Conservation (phyloP, 2,329 filamentous ascomycete species). For the Fusarium acutatum region DNA sequence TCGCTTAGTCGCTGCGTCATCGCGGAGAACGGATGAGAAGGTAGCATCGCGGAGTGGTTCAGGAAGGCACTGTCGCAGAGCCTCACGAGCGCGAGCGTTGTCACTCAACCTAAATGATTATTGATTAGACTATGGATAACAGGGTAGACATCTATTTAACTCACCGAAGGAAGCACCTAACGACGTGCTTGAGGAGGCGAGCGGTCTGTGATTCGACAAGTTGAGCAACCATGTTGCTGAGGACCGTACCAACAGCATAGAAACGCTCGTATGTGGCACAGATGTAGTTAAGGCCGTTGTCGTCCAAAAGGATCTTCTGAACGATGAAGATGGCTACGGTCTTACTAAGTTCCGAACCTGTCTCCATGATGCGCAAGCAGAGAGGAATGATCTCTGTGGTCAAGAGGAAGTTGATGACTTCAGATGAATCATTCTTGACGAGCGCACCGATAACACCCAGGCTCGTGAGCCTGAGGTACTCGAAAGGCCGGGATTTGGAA, state of each 20-base stretch:
- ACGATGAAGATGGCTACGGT: slow-evolving; percentile 99
- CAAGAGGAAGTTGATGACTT: slow-evolving; percentile 98
- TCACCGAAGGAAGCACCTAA: slow-evolving; percentile 93
- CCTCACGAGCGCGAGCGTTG: slow-evolving; percentile 94
- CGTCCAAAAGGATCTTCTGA: slow-evolving; percentile 96
- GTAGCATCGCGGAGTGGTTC: slow-evolving; percentile 99
- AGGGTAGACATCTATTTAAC: slow-evolving; percentile 43
- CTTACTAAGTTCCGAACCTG: slow-evolving; percentile 96
- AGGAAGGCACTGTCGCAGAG: slow-evolving; percentile 92
- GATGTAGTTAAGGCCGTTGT: slow-evolving; percentile 96
- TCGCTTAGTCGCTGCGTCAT: slow-evolving; percentile 96
- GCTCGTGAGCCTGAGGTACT: slow-evolving; percentile 95
- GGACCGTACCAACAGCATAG: slow-evolving; percentile 95
- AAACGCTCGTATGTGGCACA: slow-evolving; percentile 99
- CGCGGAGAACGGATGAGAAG: slow-evolving; percentile 93
- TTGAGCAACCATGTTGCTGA: slow-evolving; percentile 99
- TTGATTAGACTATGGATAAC: slow-evolving; percentile 11
- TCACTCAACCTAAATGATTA: slow-evolving; percentile 77
- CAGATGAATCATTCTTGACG: slow-evolving; percentile 98
- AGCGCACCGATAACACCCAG: slow-evolving; percentile 95
- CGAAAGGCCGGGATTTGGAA: slow-evolving; percentile 96
- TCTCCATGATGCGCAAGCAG: slow-evolving; percentile 99
- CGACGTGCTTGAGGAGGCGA: slow-evolving; percentile 94
- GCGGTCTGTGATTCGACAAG: slow-evolving; percentile 98
- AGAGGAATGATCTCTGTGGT: slow-evolving; percentile 99